Base-by-base conservation (phyloP, 2,329 filamentous ascomycete species). In the Zasmidium angulare region DNA sequence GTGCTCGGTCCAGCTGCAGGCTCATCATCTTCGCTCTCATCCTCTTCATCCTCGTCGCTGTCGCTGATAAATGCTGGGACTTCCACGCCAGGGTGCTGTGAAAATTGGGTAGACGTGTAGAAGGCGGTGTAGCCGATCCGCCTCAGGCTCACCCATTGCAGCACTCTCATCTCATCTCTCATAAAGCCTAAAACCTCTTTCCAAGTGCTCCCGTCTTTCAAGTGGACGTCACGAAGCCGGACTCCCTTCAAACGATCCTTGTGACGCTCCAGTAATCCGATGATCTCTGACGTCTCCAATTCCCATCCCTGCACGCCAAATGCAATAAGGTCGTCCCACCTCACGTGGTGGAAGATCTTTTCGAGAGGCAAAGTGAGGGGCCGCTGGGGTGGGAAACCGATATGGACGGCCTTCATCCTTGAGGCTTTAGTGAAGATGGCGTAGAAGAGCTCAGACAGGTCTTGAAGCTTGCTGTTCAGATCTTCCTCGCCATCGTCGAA, bases 271-370 rank as follows among this genome's bases (percentile, higher is more conserved):
- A 83, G 78, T 4, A 89, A 73, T 0, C 73, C 74, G 49, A 86
- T 83, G 52, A 89, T 84, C 67, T 89, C 87, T 1, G 82, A 78
- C 1, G 82, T 80, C 49, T 82, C 75, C 2, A 89, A 73, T 46
- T 80, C 79, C 87, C 87, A 89, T 14, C 84, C 82, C 63, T 88
- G 85, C 21, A 89, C 82, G 1, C 86, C 86, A 56, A 89, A 83
- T 1, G 85, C 84, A 31, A 84, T 79, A 3, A 89, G 75, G 31
- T 82, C 83, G 14, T 82, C 79, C 84, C 85, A 88, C 47, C 79
- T 78, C 7, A 86, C 79, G 58, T 83, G 75, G 66, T 89, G 85
- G 68, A 89, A 88, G 22, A 89, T 77, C 4, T 81, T 78, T 60
- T 87, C 83, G 1, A 89, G 77, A 3, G 78, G 78, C 20, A 89